Conservation (phyloP, 805 yeast genomes). For the Lachancea nothofagi region DNA sequence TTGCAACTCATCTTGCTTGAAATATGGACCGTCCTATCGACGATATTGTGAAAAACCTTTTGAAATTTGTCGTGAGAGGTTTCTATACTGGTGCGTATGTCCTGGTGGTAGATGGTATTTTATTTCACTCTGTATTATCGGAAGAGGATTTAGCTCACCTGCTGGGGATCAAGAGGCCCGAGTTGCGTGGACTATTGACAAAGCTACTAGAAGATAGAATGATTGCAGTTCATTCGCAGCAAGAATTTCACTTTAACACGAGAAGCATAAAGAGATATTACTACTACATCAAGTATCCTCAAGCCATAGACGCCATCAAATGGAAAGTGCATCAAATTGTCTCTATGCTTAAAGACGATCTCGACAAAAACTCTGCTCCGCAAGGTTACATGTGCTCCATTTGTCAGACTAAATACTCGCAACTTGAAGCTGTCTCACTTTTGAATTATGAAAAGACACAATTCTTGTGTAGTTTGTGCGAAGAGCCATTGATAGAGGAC, state of each 20-base stretch:
- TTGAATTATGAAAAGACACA: conserved; percentile 73
- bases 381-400: conserved; percentile 90
- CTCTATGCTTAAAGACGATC: conserved; percentile 68
- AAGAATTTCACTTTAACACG: conserved; percentile 58
- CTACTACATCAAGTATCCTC: conserved; percentile 82
- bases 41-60: conserved; percentile 40
- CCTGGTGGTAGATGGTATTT: conserved; percentile 77
- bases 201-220: conserved; percentile 79
- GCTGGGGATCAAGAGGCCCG: conserved; percentile 80
- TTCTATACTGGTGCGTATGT: conserved; percentile 84
- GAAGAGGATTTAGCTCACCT: conserved; percentile 86
- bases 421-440: conserved; percentile 81
- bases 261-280: conserved; percentile 72
- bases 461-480: conserved; percentile 82
- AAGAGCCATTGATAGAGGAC: conserved; percentile 73
- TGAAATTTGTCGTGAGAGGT: conserved; percentile 78
- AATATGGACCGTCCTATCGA: conserved; percentile 37
- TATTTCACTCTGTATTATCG: conserved; percentile 81
- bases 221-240: conserved; percentile 62
- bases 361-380: conserved; percentile 80
- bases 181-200: conserved; percentile 75
- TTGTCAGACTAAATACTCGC: conserved; percentile 75
- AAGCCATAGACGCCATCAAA: conserved; percentile 90
- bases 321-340: conserved; percentile 94
- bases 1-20: neutral